Percentiles rank a stretch among this genome's conserved stretches.
phyloP scores from a whole-genome alignment of 345 rosid genomes.

The Citrus unshiu region DNA sequence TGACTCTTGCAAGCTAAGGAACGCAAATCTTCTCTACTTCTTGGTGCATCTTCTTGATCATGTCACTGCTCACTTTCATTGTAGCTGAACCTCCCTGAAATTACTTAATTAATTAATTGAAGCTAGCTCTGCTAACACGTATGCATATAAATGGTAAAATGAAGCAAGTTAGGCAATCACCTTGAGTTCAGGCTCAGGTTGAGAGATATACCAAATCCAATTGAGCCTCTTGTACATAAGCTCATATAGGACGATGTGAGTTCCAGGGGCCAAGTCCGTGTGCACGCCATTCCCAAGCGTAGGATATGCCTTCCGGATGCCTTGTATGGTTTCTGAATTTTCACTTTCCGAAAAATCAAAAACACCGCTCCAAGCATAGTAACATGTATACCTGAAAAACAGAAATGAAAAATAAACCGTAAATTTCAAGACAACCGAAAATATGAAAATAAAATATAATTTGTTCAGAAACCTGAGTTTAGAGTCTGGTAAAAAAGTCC shows the following conservation, averaged over 20 bases:
- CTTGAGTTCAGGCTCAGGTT: conserved; percentile 59
- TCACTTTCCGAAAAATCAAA: conserved; percentile 51
- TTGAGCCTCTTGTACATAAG: conserved; percentile 49
- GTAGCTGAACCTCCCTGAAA: conserved; percentile 59
- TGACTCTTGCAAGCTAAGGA: conserved; percentile 53
- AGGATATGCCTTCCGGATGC: conserved; percentile 49
- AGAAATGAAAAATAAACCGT: not conserved
- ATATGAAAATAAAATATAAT: too few relatives aligned
- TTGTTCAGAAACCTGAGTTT: conserved; percentile 48
- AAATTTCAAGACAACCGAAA: too few relatives aligned
- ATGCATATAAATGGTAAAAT: not conserved
- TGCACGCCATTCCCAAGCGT: conserved; percentile 66
- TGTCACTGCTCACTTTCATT: conserved; percentile 45
- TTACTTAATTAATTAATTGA: not conserved
- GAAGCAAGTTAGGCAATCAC: conserved; percentile 22
- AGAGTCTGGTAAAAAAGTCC: conserved; percentile 45
- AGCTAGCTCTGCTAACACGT: too few relatives aligned
- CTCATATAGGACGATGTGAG: conserved; percentile 54
- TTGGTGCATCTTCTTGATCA: conserved; percentile 51
- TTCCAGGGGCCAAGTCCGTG: conserved; percentile 38
- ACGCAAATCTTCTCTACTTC: conserved; percentile 62
- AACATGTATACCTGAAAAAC: conserved; percentile 57
- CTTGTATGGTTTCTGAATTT: conserved; percentile 36
- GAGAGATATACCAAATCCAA: conserved; percentile 72
- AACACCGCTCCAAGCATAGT: conserved; percentile 79